These are phyloP conservation scores for Tagetes erecta DNA, from an alignment of 129 eudicot species.

Conservation along the genomic window DNA sequence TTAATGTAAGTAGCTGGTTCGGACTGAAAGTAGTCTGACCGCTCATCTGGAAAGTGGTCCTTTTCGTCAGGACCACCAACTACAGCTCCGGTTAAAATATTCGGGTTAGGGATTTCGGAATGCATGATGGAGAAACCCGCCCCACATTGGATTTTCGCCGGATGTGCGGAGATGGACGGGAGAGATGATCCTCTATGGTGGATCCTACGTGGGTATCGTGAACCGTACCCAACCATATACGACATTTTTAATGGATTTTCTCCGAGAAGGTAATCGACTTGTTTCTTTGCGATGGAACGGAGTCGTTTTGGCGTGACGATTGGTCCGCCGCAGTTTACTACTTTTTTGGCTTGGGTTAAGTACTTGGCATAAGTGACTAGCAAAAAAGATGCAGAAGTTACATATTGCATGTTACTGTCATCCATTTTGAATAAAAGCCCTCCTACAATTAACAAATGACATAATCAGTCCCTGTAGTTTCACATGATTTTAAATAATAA, in stretches of 20 bases:
- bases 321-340: constrained; percentile 77
- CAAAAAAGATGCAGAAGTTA: constrained; percentile 88
- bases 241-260: constrained; percentile 89
- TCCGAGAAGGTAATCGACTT: constrained; percentile 91
- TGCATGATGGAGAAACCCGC: constrained; percentile 71
- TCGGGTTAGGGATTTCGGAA: constrained; percentile 82
- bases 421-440: constrained; percentile 91
- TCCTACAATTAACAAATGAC: constrained; percentile 36
- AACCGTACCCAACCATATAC: constrained; percentile 95
- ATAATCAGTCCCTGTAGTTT: constrained; percentile 1
- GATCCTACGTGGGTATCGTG: constrained; percentile 81
- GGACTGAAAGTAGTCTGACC: constrained; percentile 90
- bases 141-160: constrained; percentile 76
- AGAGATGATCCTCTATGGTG: constrained; percentile 98
- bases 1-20: constrained; percentile 96
- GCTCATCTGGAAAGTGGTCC: constrained; percentile 80
- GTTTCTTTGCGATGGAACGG: constrained; percentile 75
- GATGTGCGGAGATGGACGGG: constrained; percentile 73
- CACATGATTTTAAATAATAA: background rate
- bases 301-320: constrained; percentile 67
- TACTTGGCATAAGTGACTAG: constrained; percentile 92
- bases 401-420: constrained; percentile 94
- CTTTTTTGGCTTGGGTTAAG: constrained; percentile 65
- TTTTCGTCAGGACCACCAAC: constrained; percentile 93
- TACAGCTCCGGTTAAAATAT: constrained; percentile 68